Conservation (phyloP, 225 moss, liverwort and hornwort genomes). For the Physcomitrium patens region DNA sequence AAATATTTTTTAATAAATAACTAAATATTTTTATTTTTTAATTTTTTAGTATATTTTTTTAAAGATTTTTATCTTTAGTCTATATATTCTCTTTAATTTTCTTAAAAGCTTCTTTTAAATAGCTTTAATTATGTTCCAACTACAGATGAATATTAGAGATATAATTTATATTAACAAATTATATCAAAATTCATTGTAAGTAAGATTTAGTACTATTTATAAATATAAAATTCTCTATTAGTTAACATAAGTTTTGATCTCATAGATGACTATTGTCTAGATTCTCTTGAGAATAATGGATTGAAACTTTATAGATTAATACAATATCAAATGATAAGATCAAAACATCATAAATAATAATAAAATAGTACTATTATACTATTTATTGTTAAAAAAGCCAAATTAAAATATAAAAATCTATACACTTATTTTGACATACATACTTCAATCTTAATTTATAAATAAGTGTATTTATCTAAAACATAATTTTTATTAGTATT, state of each 20-base stretch:
- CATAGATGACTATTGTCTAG: background rate
- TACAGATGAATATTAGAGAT: conserved; percentile 81
- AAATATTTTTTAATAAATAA: background rate
- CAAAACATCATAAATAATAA: background rate
- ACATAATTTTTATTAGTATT: no score
- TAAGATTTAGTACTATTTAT: conserved; percentile 3
- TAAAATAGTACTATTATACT: background rate
- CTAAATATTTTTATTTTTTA: background rate
- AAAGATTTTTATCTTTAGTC: conserved; percentile 80
- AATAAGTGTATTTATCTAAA: conserved; percentile 2
- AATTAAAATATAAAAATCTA: background rate
- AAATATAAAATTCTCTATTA: background rate
- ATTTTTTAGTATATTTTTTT: conserved; percentile 48
- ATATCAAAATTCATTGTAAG: conserved; percentile 35
- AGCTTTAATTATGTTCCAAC: conserved; percentile 90
- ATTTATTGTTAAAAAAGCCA: background rate
- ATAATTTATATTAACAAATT: conserved; percentile 93
- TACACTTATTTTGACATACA: background rate
- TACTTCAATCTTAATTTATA: conserved; percentile 3
- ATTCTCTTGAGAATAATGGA: background rate
- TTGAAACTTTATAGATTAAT: background rate
- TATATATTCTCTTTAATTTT: conserved; percentile 93
- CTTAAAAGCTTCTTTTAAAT: conserved; percentile 87
- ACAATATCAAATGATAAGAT: background rate
- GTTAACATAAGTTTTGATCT: background rate